A percentile compares a stretch with the other conserved stretches of the same genome.
phyloP scores from a whole-genome alignment of 352 stramenopile genomes.

The Pythium pyrilobum region DNA sequence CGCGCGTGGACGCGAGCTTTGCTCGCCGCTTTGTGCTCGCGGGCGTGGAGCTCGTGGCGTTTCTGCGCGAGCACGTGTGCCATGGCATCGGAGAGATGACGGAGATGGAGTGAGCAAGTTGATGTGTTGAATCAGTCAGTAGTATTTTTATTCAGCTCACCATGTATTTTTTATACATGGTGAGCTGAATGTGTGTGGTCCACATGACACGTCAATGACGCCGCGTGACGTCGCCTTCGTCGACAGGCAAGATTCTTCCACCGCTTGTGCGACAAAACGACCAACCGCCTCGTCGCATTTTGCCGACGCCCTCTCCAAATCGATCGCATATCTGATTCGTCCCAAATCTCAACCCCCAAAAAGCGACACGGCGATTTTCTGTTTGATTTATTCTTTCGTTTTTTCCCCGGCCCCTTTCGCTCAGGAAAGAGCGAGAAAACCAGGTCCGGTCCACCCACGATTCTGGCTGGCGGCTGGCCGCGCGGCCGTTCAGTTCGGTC shows the following conservation, averaged over 20 bases:
- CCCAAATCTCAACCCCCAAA: no score
- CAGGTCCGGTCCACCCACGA: no score
- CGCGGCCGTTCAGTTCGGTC: no score
- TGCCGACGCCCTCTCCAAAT: neutral
- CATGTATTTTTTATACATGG: neutral
- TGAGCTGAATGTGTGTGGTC: no score
- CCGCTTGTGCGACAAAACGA: neutral
- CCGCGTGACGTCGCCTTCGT: neutral
- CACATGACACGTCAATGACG: no score
- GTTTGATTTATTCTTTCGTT: no score
- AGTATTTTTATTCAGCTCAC: neutral
- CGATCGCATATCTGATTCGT: neutral
- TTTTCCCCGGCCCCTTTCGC: no score
- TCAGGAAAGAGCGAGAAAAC: no score
- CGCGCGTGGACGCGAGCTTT: constrained; percentile 43
- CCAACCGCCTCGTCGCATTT: neutral
- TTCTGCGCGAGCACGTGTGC: constrained; percentile 26
- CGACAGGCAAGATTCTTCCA: neutral
- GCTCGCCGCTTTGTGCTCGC: constrained; percentile 47
- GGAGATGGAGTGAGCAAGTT: neutral
- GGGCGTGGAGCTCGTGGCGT: constrained; percentile 64
- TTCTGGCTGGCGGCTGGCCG: no score
- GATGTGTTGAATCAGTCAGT: no score
- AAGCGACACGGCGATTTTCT: no score
- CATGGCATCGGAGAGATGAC: neutral